Evolutionary conservation across 2,329 filamentous ascomycete genomes (phyloP), one percentile per base, ranked within the genome.

Genomic region (Blastomyces silverae): DNA sequence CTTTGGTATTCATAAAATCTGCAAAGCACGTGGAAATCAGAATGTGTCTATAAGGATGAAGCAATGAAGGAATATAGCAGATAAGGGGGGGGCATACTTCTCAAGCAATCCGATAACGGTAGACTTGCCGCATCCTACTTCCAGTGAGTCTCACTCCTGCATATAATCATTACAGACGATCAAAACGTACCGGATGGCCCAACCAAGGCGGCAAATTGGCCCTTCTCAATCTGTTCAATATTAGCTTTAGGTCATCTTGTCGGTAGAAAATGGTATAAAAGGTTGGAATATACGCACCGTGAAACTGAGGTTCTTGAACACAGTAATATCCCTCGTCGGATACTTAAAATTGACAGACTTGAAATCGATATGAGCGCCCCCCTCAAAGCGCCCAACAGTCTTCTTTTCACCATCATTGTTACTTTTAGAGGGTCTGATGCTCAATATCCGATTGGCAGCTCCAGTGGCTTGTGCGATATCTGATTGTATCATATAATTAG

Each of bases 71-170:
- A 2, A 20, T 53, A 44, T 15, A 31, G 17, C 31, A n/a, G 17
- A 34, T 50, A 37, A 10, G 13, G 15, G 48, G 22, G 48, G 22
- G 0, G 48, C 62, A 17, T 63, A 68, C 67, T 79, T 74, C 67
- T 81, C 79, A 10, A 82, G 73, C 5, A 82, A 71, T 0, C 79
- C 76, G 34, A 82, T 74, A 0, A 80, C 71, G 0, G 79, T 81
- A 3, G 75, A 78, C 66, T 82, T 82, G 17, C 80, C 80, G 60
- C 78, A 81, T 10, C 81, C 67, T 68, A 60, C 37, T 31, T 60
- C 8, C 17, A n/a, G 61, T 50, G 25, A 62, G 15, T 20, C 48
- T 15, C 25, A 65, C 52, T 37, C 13, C 44, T 48, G 25, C 11
- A 63, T 46, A 57, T 20, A 37, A 48, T 5, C 4, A 20, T 37